Base-by-base conservation (phyloP, 805 yeast species). In the Kazachstania psychrophila region DNA sequence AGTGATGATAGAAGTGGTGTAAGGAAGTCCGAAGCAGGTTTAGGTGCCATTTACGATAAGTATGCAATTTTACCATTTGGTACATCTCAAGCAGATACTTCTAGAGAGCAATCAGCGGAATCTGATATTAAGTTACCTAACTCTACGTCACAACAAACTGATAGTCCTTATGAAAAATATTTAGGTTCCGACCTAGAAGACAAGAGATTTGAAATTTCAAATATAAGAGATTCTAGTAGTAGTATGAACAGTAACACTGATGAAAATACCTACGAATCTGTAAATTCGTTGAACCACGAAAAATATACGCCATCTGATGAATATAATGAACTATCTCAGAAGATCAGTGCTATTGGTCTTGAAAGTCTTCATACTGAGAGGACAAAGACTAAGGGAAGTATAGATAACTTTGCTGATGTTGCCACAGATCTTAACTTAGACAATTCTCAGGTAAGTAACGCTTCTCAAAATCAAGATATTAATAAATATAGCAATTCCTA, bases 131-230 rank as follows among this genome's bases (percentile, higher is more conserved):
- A 19, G 6, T 11, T 22, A n/a, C 17, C 13, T 10, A 28, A 23
- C 18, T 23, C 14, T 23, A 8, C 17, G 7, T 28, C 18, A 7
- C 17, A 33, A 10, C 28, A 30, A 15, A 19, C 41, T 18, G 46
- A 41, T 17, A 52, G 50, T 31, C 53, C 58, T 9, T 51, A 57
- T 36, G 49, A 51, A 25, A 50, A 49, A 31, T 52, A 54, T 27
- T 39, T 48, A 11, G 56, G 55, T 3, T 24, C 34, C 11, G 41
- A 51, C 5, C 33, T 48, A 1, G 48, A 42, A 20, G 40, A 30
- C 15, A 49, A 44, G 28, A 44, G 47, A 7, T 43, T 51, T 30
- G 54, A 52, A 34, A 48, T 51, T 14, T 42, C 55, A 1, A 44
- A 49, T 33, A 35, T 49, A 12, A 47, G 50, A 34, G 54, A 51